Evolutionary conservation across 495 filamentous ascomycete species (phyloP), one percentile per base, ranked within the genome.

Genomic region (Penicillium ucsense): DNA sequence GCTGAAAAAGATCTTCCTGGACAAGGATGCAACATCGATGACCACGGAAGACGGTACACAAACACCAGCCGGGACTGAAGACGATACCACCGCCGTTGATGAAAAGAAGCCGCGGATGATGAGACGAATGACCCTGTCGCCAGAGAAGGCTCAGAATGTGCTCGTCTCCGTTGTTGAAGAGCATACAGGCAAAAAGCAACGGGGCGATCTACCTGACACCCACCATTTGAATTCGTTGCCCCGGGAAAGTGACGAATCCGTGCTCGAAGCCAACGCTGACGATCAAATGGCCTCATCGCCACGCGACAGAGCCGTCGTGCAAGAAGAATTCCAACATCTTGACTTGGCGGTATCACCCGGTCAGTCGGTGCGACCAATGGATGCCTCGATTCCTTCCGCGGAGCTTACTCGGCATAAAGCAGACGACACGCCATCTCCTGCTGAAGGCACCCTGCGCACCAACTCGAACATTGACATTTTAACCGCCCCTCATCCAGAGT

Each of bases 1-100:
- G 55, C 73, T 99, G 42, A 92, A 85, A 65, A 96, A 92, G 60
- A 85, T 99, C 45, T 99, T 97, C 62, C 77, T 94, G 11, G 91
- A 98, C 56, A 74, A 75, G 43, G 85, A 91, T 62, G 83, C 85
- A 45, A 83, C 88, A 6, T 80, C 80, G 9, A 78, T 84, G 45
- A 82, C 84, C 20, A 56, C 90, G 7, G 59, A 62, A 8, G 56
- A 62, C 38, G 29, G 56, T 5, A 40, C 55, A 28, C 54, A 53
- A 3, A 71, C 75, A 5, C 80, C 80, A n/a, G 76, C 76, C 5
- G 85, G 88, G 11, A 77, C 67, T 28, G 67, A 74, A 31, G 65
- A 68, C 33, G 78, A 81, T 44, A 76, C 69, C 46, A 65, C 56
- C 3, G 61, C 70, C 28, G 46, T 54, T 37, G 47, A 50, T 4